phyloP scores from a whole-genome alignment of 345 rosid genomes.

The Gossypium bickii region DNA sequence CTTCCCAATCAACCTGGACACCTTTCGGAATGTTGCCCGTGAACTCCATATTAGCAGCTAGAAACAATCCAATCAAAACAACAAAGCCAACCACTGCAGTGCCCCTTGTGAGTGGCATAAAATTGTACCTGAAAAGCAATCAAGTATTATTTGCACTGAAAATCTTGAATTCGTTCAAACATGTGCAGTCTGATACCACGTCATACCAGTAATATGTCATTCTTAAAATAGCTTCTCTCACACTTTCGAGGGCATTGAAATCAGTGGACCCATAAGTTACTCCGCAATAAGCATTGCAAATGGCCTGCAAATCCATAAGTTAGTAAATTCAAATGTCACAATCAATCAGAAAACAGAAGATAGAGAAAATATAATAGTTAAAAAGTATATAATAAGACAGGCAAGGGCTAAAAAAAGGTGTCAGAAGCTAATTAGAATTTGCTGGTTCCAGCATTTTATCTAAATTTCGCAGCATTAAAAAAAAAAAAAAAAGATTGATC shows the following conservation, averaged over 20 bases:
- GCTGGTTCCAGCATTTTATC: background rate
- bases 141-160: background rate
- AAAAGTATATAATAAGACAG: background rate
- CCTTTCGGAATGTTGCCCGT: conserved; percentile 62
- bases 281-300: conserved; percentile 77
- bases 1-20: conserved; percentile 92
- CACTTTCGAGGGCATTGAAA: conserved; percentile 50
- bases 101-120: conserved; percentile 95
- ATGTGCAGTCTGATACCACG: background rate
- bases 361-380: background rate
- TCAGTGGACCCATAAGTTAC: conserved; percentile 71
- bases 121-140: conserved; percentile 66
- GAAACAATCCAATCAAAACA: conserved; percentile 73
- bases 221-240: conserved; percentile 74
- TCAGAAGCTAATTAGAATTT: background rate
- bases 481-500: background rate
- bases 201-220: conserved; percentile 93
- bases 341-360: background rate
- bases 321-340: background rate
- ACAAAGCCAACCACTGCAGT: conserved; percentile 77
- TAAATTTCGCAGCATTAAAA: background rate
- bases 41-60: conserved; percentile 90
- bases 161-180: background rate
- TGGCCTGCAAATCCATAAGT: conserved; percentile 42
- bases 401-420: background rate